Evolutionary conservation across 2,329 filamentous ascomycete genomes (phyloP), one percentile per base, ranked within the genome.

Genomic region (Venturia carpophila): DNA sequence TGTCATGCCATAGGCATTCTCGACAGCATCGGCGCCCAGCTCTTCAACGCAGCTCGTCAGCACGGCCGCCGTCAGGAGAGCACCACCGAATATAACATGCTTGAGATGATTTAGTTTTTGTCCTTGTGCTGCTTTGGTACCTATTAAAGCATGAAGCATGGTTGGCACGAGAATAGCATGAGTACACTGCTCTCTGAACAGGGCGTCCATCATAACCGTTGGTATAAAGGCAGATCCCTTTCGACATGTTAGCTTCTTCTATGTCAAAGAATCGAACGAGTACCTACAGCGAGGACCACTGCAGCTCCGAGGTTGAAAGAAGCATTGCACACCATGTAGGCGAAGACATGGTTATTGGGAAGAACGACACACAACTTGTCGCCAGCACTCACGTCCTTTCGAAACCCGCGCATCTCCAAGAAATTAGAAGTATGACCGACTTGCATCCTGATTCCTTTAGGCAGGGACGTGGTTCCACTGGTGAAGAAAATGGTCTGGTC

Each of bases 1-100:
- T 27, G 77, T 80, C 79, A 81, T 79, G 0, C 79, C 78, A 67
- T 79, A 80, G 13, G 72, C 75, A 56, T 77, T 75, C n/a, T 75
- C 73, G 0, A 72, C 73, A 47, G 71, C 68, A 39, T 68, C 66
- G 3, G 74, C 72, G 0, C 76, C 75, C 0, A 78, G 68, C 0
- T 68, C 71, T 13, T 73, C 49, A 6, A 69, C 69, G 42, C 76
- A 77, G 0, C 75, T 70, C 1, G 66, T 65, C 6, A 78, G 71
- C 37, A 77, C 75, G 11, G 73, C 71, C 5, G 67, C 65, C 0
- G 76, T 75, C 2, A 79, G 78, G 47, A 77, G 77, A 9, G 71
- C 70, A 62, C 71, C 73, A 39, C 72, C 72, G 39, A 75, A 69
- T 45, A 72, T 70, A 37, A 76, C 69, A 67, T 69, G 70, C 39